A percentile compares a stretch with the other conserved stretches of the same genome.
Evolutionary conservation across 2,329 filamentous ascomycete genomes (phyloP).

Genomic region (Knufia fluminis): DNA sequence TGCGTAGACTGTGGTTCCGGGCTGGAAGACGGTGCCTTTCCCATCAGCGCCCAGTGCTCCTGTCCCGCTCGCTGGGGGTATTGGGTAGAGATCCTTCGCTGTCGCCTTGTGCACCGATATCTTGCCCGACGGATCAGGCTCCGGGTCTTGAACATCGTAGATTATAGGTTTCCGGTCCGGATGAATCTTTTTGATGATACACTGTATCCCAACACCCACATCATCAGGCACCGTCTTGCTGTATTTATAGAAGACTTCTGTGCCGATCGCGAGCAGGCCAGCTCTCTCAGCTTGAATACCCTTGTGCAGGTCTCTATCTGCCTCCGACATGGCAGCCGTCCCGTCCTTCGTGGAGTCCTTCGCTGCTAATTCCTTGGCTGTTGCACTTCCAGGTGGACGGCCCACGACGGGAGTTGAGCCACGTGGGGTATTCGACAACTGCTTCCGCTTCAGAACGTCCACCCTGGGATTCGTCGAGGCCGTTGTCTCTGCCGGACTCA

Average conservation of each 20-base stretch:
- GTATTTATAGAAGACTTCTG: slow-evolving; percentile 44
- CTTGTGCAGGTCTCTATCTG: slow-evolving; percentile 27
- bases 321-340: slow-evolving; percentile 20
- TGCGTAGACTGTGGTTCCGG: slow-evolving; percentile 64
- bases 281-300: slow-evolving; percentile 36
- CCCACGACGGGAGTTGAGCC: slow-evolving; percentile 25
- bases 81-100: slow-evolving; percentile 67
- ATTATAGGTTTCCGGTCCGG: slow-evolving; percentile 60
- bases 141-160: slow-evolving; percentile 20
- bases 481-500: slow-evolving; percentile 28
- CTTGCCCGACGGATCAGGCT: slow-evolving; percentile 18
- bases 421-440: slow-evolving; percentile 32
- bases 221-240: slow-evolving; percentile 43
- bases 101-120: slow-evolving; percentile 48
- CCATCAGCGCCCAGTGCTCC: not conserved
- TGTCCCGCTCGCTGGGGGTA: slow-evolving; percentile 52
- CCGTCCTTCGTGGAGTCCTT: slow-evolving; percentile 35
- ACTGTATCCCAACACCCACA: slow-evolving; percentile 56
- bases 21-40: slow-evolving; percentile 31
- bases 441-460: slow-evolving; percentile 37
- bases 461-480: slow-evolving; percentile 18
- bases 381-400: slow-evolving; percentile 11
- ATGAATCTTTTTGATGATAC: slow-evolving; percentile 64
- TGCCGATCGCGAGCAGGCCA: slow-evolving; percentile 37
- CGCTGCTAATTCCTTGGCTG: slow-evolving; percentile 27